A percentile compares a stretch with the other conserved stretches of the same genome.
phyloP scores from a whole-genome alignment of 371 early-diverging fungal genomes.

The Synchytrium microbalum region DNA sequence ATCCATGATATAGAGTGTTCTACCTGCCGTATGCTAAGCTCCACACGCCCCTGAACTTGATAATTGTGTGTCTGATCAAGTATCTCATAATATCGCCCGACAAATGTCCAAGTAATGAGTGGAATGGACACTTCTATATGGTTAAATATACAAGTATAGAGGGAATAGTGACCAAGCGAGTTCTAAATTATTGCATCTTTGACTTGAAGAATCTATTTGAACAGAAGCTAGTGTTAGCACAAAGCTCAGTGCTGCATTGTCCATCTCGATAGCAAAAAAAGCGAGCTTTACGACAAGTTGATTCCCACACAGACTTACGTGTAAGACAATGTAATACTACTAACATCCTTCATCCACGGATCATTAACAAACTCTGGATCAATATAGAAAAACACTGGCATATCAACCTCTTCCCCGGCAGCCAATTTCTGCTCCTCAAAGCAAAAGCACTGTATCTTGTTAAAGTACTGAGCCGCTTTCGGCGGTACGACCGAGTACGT shows the following conservation, averaged over 20 bases:
- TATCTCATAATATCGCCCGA: no score
- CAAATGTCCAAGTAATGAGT: no score
- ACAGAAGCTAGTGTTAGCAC: no score
- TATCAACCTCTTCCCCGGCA: slow-evolving; percentile 89
- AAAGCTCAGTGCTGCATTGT: no score
- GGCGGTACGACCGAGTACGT: slow-evolving; percentile 94
- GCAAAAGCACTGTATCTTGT: slow-evolving; percentile 99
- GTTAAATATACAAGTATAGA: no score
- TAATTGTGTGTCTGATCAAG: no score
- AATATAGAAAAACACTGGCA: slow-evolving; percentile 98
- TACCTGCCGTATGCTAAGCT: no score
- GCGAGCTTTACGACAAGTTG: no score
- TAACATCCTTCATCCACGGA: slow-evolving; percentile 90
- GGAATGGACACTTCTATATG: no score
- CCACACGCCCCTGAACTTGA: no score
- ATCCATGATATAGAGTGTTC: no score
- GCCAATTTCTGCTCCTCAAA: slow-evolving; percentile 94
- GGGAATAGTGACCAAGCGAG: no score
- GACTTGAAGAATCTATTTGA: slow-evolving; percentile 9
- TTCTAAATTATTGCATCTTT: slow-evolving; percentile 2
- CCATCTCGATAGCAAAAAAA: background rate
- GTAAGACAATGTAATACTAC: slow-evolving; percentile 86
- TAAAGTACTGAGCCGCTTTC: slow-evolving; percentile 76
- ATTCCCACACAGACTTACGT: slow-evolving; percentile 55
- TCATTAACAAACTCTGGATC: slow-evolving; percentile 96